A percentile compares a stretch with the other conserved stretches of the same genome.
Evolutionary conservation across 2,329 filamentous ascomycete species (phyloP).

Genomic region (Fusarium chaquense): DNA sequence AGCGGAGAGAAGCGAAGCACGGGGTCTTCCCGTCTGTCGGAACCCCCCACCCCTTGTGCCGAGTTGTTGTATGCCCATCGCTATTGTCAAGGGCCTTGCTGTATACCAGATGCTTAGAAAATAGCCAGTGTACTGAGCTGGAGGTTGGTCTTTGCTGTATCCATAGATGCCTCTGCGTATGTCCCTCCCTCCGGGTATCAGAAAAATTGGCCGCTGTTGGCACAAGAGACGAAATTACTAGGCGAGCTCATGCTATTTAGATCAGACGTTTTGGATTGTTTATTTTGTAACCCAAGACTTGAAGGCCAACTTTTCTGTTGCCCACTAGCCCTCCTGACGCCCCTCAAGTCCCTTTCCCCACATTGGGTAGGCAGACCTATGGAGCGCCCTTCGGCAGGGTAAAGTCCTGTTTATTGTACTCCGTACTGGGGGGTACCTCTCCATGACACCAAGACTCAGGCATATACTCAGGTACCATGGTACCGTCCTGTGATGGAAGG

Average conservation of each 20-base stretch:
- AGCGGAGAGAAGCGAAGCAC: slow-evolving; percentile 21
- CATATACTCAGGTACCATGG: slow-evolving; percentile 1
- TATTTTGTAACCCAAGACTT: too few species aligned
- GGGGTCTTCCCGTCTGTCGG: slow-evolving; percentile 2
- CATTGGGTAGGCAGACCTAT: not conserved
- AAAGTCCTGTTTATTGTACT: not conserved
- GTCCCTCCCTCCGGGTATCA: too few species aligned
- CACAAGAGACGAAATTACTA: too few species aligned
- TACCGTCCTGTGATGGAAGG: not conserved
- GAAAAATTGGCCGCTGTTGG: too few species aligned
- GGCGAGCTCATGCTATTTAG: too few species aligned
- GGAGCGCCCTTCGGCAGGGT: slow-evolving; percentile 13
- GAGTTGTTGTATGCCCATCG: not conserved
- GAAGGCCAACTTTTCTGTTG: too few species aligned
- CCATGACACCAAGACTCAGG: not conserved
- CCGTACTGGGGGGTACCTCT: slow-evolving; percentile 3
- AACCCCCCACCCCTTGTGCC: not conserved
- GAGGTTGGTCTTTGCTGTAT: not conserved
- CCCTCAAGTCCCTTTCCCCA: slow-evolving; percentile 15
- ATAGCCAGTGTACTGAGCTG: not conserved
- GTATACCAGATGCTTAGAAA: not conserved
- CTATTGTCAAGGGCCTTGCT: not conserved
- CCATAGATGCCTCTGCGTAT: not conserved
- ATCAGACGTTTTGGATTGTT: too few species aligned
- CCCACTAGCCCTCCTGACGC: slow-evolving; percentile 4